phyloP scores from a whole-genome alignment of 129 eudicot species.

The Tagetes erecta region DNA sequence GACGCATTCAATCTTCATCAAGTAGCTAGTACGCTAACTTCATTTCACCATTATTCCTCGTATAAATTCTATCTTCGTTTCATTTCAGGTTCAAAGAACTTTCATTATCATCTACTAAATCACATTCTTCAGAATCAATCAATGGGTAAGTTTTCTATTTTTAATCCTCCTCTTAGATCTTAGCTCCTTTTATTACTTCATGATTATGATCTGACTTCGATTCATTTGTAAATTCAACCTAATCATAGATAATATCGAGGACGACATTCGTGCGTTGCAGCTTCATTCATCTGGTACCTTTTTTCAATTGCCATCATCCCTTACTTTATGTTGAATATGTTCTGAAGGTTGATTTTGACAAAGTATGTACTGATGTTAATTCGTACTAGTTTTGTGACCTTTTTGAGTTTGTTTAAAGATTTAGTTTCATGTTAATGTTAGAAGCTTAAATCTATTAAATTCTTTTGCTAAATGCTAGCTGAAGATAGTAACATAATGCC shows the following conservation, averaged over 20 bases:
- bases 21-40: too few species aligned
- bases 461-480: constrained; percentile 37
- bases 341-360: neutral
- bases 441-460: neutral
- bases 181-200: neutral
- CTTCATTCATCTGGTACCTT: constrained; percentile 72
- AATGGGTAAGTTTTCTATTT: too few species aligned
- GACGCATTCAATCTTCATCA: too few species aligned
- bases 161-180: neutral
- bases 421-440: neutral
- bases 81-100: too few species aligned
- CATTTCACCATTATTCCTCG: too few species aligned
- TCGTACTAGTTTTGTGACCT: neutral
- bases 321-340: neutral
- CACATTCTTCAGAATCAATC: too few species aligned
- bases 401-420: neutral
- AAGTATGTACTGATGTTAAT: neutral
- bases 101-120: too few species aligned
- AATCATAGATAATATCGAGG: constrained; percentile 50
- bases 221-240: neutral
- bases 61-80: too few species aligned
- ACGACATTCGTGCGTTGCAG: constrained; percentile 76
- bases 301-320: neutral
- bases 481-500: constrained; percentile 53
- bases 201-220: neutral